A percentile compares a stretch with the other conserved stretches of the same genome.
Evolutionary conservation across 768 basidiomycete species (phyloP).

Genomic region (Pleurotus tuoliensis): DNA sequence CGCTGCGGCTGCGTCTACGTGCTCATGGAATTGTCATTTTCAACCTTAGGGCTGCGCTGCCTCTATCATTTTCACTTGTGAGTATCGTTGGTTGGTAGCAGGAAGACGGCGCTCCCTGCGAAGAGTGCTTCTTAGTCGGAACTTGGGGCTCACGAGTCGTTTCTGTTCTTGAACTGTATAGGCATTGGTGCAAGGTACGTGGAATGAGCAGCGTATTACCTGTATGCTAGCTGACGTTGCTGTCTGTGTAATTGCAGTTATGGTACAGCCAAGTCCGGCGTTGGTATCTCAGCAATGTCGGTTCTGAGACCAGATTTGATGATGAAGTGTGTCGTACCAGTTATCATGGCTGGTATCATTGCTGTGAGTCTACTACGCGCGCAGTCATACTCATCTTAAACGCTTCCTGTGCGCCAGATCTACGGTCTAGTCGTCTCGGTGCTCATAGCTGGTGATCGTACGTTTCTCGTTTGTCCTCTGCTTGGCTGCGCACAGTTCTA

Average conservation of each 20-base stretch:
- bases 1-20: constrained; percentile 9
- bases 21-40: background rate
- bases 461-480: constrained; percentile 29
- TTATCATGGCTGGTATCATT: constrained; percentile 99
- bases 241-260: constrained; percentile 52
- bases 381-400: too few relatives aligned
- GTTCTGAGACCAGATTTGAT: constrained; percentile 94
- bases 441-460: constrained; percentile 83
- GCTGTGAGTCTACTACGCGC: constrained; percentile 58
- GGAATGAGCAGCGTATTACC: background rate
- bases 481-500: background rate
- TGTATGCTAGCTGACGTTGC: constrained; percentile 12
- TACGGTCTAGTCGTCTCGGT: constrained; percentile 99
- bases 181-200: constrained; percentile 84
- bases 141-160: background rate
- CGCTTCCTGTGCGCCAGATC: constrained; percentile 44
- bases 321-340: constrained; percentile 97
- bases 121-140: background rate
- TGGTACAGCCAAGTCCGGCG: constrained; percentile 98
- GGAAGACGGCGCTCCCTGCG: background rate
- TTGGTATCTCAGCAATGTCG: constrained; percentile 96
- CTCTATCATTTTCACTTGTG: constrained; percentile 97
- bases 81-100: constrained; percentile 28
- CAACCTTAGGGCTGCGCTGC: constrained; percentile 81
- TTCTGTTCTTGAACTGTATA: constrained; percentile 20